Percentiles rank a stretch among this genome's conserved stretches.
Evolutionary conservation across 2,329 filamentous ascomycete species (phyloP).

Genomic region (Dryadomyces quercus-mongolicae): DNA sequence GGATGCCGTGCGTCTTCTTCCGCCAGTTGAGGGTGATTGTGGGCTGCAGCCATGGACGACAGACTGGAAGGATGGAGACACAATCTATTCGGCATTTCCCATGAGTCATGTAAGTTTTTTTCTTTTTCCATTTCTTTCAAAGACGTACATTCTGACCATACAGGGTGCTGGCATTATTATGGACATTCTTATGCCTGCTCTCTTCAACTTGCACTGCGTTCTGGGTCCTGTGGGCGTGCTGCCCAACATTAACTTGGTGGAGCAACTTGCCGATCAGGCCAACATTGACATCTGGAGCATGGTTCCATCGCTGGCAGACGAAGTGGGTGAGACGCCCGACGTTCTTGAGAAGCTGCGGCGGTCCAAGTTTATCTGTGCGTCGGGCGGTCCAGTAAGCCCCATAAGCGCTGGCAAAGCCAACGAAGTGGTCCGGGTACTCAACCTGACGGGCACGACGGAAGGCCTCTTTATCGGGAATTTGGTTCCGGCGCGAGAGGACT

Average conservation of each 20-base stretch:
- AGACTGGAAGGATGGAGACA: not conserved
- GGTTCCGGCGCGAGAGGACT: not conserved
- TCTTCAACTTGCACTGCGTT: not conserved
- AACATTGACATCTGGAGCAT: slow-evolving; percentile 18
- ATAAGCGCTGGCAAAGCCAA: not conserved
- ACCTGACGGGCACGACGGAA: slow-evolving; percentile 3
- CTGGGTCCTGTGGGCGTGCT: not conserved
- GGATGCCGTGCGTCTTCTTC: slow-evolving; percentile 1
- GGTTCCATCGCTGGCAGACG: slow-evolving; percentile 29
- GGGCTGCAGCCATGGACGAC: slow-evolving; percentile 2
- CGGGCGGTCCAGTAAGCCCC: slow-evolving; percentile 1
- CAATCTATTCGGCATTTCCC: slow-evolving; percentile 19
- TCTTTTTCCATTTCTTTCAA: not conserved
- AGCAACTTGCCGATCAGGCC: slow-evolving; percentile 18
- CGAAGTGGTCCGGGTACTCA: slow-evolving; percentile 1
- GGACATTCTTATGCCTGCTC: slow-evolving; percentile 3
- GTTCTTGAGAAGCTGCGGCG: slow-evolving; percentile 13
- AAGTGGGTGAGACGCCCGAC: slow-evolving; percentile 24
- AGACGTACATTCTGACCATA: too few species aligned
- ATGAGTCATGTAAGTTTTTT: slow-evolving; percentile 19
- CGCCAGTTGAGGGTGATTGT: not conserved
- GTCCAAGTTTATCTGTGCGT: slow-evolving; percentile 18
- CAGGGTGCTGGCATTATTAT: slow-evolving; percentile 2
- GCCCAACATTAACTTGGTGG: slow-evolving; percentile 17
- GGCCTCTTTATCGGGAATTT: slow-evolving; percentile 4